A percentile compares a stretch with the other conserved stretches of the same genome.
Conservation (phyloP, 805 yeast species). For the Jamesozyma gamospora region DNA sequence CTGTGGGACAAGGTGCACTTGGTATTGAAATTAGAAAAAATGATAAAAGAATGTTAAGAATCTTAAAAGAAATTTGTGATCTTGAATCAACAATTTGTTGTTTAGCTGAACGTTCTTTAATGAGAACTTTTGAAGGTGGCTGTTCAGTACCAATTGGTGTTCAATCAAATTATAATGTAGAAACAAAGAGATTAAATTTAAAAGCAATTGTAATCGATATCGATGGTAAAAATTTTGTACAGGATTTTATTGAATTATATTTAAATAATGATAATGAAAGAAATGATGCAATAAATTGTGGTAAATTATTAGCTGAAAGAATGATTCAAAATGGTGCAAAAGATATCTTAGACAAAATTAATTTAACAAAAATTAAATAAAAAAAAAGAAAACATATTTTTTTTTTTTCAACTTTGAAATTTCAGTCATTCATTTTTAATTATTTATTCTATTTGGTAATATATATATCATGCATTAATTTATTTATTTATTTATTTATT, state of each 20-base stretch:
- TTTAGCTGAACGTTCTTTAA: constrained; percentile 75
- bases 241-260: constrained; percentile 34
- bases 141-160: constrained; percentile 98
- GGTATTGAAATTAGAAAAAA: constrained; percentile 79
- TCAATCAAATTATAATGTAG: constrained; percentile 43
- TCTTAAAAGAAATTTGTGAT: constrained; percentile 60
- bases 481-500: constrained; percentile 1
- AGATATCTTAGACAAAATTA: constrained; percentile 67
- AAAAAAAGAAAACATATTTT: constrained; percentile 4
- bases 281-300: constrained; percentile 60
- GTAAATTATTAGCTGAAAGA: constrained; percentile 55
- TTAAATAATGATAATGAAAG: constrained; percentile 30
- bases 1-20: constrained; percentile 98
- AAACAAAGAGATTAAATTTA: constrained; percentile 39
- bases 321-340: constrained; percentile 75
- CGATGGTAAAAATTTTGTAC: constrained; percentile 66
- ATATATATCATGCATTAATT: background rate
- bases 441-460: background rate
- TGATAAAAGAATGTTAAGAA: constrained; percentile 47
- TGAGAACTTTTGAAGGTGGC: constrained; percentile 91
- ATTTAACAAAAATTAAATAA: constrained; percentile 49
- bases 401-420: background rate
- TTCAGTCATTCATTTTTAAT: background rate
- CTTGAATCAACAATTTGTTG: constrained; percentile 62
- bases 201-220: constrained; percentile 74